Base-by-base conservation (phyloP, 1,284 basidiomycete genomes). In the Cutaneotrichosporon mucoides region DNA sequence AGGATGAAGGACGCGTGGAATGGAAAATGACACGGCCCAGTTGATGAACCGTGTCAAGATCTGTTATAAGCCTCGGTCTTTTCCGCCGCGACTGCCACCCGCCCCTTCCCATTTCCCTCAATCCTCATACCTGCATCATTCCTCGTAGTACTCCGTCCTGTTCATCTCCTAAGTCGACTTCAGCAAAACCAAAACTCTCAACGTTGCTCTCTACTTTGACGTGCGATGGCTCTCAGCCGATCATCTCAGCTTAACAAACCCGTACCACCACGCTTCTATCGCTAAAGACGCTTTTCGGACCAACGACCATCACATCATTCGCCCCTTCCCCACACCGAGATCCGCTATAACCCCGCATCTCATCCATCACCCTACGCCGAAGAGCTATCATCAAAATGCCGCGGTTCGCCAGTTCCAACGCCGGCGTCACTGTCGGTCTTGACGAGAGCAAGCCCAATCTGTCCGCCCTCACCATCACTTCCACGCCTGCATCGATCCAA, bases 191-290 rank as follows among this genome's bases (percentile, higher is more conserved):
- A 24, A 24, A 24, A 24, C 24, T 40, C 12, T 40, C 4, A 5
- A 35, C 34, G 2, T 36, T 36, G 5, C n/a, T 35, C 7, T n/a
- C 10, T 11, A n/a, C 7, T 7, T n/a, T n/a, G n/a, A n/a, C 33
- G 11, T 33, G 49, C 16, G 37, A 51, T 51, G 49, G 49, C 49
- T 40, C 16, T 24, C 38, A 42, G 16, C 38, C 49, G 41, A 16
- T 34, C 15, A n/a, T 40, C 38, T 38, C 49, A 36, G 16, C 38
- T 51, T 10, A 51, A 51, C 49, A 41, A 51, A 40, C 49, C 49
- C 8, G 38, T 51, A 8, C 49, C 49, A 16, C 49, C 49, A 51
- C 49, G 49, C 38, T 24, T 24, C 24, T 24, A 11, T 33, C 46
- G 33, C 46, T 36, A 48, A 12, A 5, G 7, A 6, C 33, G 24